phyloP scores from a whole-genome alignment of 176 grass and related monocot species.

The barley (Hordeum vulgare) region DNA sequence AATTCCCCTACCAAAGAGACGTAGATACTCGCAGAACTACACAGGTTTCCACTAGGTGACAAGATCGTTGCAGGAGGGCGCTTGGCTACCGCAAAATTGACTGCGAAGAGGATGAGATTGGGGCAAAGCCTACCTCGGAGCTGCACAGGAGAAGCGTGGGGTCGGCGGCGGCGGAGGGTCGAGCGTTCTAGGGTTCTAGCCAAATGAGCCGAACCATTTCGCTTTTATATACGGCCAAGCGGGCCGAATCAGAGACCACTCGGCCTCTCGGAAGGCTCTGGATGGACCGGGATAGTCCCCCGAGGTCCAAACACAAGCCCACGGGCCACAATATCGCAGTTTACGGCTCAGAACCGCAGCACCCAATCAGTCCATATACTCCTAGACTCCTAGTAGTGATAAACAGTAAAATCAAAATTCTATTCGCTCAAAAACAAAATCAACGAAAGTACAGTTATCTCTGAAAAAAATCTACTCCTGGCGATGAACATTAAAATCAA shows the following conservation, averaged over 20 bases:
- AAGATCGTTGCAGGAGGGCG: neutral
- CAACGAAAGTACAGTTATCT: no score
- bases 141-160: neutral
- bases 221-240: neutral
- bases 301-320: neutral
- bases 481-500: no score
- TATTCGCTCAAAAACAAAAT: no score
- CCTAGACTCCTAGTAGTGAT: no score
- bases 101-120: neutral
- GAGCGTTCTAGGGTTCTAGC: neutral
- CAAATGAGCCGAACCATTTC: neutral
- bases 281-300: neutral
- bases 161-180: neutral
- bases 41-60: neutral
- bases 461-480: no score
- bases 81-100: neutral
- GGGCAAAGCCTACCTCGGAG: slow-evolving; percentile 9
- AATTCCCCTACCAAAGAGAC: neutral
- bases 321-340: neutral
- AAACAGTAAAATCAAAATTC: no score
- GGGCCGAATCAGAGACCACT: neutral
- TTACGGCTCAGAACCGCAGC: neutral
- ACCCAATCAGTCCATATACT: neutral
- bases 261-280: neutral
- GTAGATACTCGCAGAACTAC: neutral